These are phyloP conservation scores for Stachybotrys chartarum DNA, from an alignment of 2,329 filamentous ascomycete genomes.

Conservation along the genomic window DNA sequence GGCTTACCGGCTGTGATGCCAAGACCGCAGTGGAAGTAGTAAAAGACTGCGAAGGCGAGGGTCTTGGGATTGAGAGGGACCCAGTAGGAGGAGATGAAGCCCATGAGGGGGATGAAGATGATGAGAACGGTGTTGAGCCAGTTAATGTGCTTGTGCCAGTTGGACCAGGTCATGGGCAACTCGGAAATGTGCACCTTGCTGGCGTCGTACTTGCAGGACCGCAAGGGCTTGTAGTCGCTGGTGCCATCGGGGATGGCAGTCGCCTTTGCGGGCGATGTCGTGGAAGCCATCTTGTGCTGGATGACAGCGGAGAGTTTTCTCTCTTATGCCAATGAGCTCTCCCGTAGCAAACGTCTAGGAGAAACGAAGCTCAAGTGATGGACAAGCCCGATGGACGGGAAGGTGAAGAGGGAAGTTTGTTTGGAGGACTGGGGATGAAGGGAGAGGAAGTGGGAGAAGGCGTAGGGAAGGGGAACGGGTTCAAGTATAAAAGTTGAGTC, in stretches of 20 bases:
- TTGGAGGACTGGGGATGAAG: neutral
- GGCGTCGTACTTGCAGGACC: slow-evolving; percentile 36
- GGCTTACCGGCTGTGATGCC: slow-evolving; percentile 68
- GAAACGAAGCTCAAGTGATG: neutral
- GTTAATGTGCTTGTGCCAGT: slow-evolving; percentile 91
- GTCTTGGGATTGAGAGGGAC: slow-evolving; percentile 68
- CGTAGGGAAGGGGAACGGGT: neutral
- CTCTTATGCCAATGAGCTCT: neutral
- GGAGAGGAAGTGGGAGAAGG: neutral
- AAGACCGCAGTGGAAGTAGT: slow-evolving; percentile 79
- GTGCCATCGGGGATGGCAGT: slow-evolving; percentile 45
- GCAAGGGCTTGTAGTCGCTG: slow-evolving; percentile 46
- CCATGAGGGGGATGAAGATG: slow-evolving; percentile 66
- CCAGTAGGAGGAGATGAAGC: slow-evolving; percentile 70
- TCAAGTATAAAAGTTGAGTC: neutral
- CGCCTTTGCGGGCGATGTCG: slow-evolving; percentile 28
- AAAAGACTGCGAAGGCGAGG: slow-evolving; percentile 62
- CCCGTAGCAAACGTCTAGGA: neutral
- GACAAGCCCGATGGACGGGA: neutral
- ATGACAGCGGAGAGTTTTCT: neutral
- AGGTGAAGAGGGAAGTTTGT: slow-evolving; percentile 9
- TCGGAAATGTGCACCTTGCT: slow-evolving; percentile 84
- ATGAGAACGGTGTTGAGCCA: slow-evolving; percentile 86
- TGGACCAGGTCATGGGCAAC: slow-evolving; percentile 67
- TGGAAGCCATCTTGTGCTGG: slow-evolving; percentile 24